phyloP scores from a whole-genome alignment of 2,329 filamentous ascomycete species.

The Beauveria pseudobassiana region DNA sequence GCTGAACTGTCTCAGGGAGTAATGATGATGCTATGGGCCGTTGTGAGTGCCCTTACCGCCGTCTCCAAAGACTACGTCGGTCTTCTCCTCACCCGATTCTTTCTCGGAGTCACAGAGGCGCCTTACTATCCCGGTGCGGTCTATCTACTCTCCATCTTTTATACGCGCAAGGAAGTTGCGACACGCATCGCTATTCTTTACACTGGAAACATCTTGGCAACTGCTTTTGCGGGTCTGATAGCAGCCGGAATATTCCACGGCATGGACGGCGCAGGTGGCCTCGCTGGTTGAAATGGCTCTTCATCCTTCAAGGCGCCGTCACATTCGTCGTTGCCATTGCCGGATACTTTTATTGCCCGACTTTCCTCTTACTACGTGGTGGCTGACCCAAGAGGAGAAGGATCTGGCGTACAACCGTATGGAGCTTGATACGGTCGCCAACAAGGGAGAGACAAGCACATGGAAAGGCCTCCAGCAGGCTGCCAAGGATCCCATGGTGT shows the following conservation, averaged over 20 bases:
- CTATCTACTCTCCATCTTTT: constrained; percentile 42
- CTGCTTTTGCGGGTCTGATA: constrained; percentile 58
- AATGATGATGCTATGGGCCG: constrained; percentile 41
- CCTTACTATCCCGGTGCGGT: constrained; percentile 45
- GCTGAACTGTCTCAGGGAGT: constrained; percentile 20
- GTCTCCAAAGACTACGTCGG: constrained; percentile 40
- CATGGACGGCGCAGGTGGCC: constrained; percentile 35
- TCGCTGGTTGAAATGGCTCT: constrained; percentile 57
- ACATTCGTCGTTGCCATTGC: constrained; percentile 17
- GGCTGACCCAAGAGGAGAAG: constrained; percentile 36
- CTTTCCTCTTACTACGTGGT: constrained; percentile 33
- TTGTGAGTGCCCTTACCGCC: constrained; percentile 38
- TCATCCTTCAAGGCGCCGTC: constrained; percentile 55
- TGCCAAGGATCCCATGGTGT: constrained; percentile 33
- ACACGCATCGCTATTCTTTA: constrained; percentile 52
- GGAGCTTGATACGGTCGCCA: constrained; percentile 18
- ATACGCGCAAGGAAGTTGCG: constrained; percentile 57
- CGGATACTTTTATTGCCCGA: constrained; percentile 18
- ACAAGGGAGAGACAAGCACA: constrained; percentile 18
- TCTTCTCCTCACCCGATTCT: constrained; percentile 39
- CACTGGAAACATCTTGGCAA: constrained; percentile 57
- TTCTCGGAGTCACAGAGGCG: constrained; percentile 39
- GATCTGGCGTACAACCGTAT: constrained; percentile 30
- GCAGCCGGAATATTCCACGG: constrained; percentile 49
- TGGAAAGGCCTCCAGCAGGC: constrained; percentile 26